Conservation (phyloP, 1,284 basidiomycete species). For the Boletus austroedulis region DNA sequence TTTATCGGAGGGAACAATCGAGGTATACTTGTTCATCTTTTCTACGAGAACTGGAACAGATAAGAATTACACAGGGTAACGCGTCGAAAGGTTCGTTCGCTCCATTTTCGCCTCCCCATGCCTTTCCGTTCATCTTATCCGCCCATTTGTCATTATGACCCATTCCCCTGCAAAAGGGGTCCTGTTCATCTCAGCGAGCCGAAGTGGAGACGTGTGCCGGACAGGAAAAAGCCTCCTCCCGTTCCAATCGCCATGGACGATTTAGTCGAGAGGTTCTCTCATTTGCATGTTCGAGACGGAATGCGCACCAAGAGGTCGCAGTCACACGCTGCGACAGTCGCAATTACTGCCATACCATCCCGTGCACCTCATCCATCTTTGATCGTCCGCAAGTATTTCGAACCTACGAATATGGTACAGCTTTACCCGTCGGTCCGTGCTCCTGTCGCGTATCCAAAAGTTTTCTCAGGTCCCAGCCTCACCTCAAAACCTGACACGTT, state of each 20-base stretch:
- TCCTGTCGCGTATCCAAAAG: background rate
- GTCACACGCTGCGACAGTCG: slow-evolving; percentile 15
- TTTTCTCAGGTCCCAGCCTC: slow-evolving; percentile 5
- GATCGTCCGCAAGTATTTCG: background rate
- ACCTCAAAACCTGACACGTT: slow-evolving; percentile 13
- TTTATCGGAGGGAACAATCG: background rate
- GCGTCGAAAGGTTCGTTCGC: background rate
- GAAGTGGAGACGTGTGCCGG: slow-evolving; percentile 9
- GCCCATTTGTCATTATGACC: slow-evolving; percentile 16
- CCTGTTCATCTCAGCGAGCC: background rate
- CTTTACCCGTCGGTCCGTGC: background rate
- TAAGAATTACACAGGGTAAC: accelerated
- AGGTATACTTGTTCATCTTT: background rate
- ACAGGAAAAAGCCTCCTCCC: background rate
- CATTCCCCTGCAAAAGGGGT: slow-evolving; percentile 21
- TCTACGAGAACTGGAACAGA: background rate
- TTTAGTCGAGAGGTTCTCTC: slow-evolving; percentile 15
- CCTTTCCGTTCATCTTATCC: slow-evolving; percentile 23
- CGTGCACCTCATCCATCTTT: slow-evolving; percentile 23
- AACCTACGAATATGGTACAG: background rate
- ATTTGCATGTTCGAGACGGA: slow-evolving; percentile 18
- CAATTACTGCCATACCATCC: slow-evolving; percentile 21
- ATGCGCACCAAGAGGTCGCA: background rate
- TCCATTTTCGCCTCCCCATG: slow-evolving; percentile 15
- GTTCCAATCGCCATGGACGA: slow-evolving; percentile 3